Evolutionary conservation across 2,329 filamentous ascomycete species (phyloP), one percentile per base, ranked within the genome.

Genomic region (Fusarium solani-melongenae): DNA sequence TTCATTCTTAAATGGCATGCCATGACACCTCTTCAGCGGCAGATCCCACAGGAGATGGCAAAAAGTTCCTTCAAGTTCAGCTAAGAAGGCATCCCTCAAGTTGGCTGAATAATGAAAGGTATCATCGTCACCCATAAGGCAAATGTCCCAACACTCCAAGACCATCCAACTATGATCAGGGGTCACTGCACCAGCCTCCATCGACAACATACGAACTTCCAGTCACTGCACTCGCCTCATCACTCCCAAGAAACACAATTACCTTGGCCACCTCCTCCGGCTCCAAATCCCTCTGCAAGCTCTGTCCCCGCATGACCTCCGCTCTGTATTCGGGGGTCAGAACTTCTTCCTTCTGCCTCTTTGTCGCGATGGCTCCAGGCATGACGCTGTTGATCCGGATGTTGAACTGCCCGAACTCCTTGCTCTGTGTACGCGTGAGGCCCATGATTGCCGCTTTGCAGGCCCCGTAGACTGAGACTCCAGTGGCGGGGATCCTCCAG

Each of bases 401-500:
- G 46, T 83, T 83, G 41, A 79, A 78, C 72, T 86, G 84, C 17
- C 85, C 82, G 29, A 90, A 83, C 79, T 90, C 88, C 56, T 86
- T 84, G 4, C 87, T 84, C 84, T 88, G 88, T 5, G 85, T 87
- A 38, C 87, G 84, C 15, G 87, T 88, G 82, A 90, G 85, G 59
- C 87, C 88, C 79, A 89, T 86, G 36, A 89, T 77, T 0, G 86
- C 88, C 0, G 87, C 87, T 78, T 90, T 90, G 76, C 84, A 86
- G 79, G 76, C 84, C 81, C 80, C 89, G 86, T 76, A 90, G 80
- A 69, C 82, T 81, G 82, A 88, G 79, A 51, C 79, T 78, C 66
- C 86, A 75, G 78, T 86, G 81, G 56, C 87, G 81, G 72, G 78
- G 17, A 85, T 81, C 4, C 83, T 80, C 64, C 86, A 86, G 31